Base-by-base conservation (phyloP, 768 basidiomycete species). In the Kwoniella bestiolae region DNA sequence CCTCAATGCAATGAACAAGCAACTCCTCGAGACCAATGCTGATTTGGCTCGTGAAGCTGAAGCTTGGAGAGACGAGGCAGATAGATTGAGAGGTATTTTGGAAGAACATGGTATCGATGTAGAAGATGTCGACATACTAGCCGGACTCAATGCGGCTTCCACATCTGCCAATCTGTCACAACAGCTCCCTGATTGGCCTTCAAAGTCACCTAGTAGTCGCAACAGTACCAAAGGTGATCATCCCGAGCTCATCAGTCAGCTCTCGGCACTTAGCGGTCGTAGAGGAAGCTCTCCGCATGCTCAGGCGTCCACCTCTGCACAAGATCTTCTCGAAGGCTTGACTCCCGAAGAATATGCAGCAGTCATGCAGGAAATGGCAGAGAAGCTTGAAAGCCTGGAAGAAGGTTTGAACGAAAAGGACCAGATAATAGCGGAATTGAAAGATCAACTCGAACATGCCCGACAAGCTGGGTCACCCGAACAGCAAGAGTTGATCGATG, bases 1-100 rank as follows among this genome's bases (percentile, higher is more conserved):
- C 51, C 70, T 80, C 16, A 76, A 78, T 46, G 74, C 75, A 12
- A 78, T 80, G 75, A 80, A 80, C 60, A 73, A 75, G 65, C 75
- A 77, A 35, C 59, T 80, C 3, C 63, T 76, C 3, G 73, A 77
- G 28, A 70, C 74, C 29, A 78, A 78, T 51, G 68, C 68, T 9
- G 72, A 74, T 25, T 67, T 80, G 4, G 75, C 75, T 5, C 63
- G 70, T 28, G 73, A 75, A 65, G 70, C 73, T 9, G 72, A 75
- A 63, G 69, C 64, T 7, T 77, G 77, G 71, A 57, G 72, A 31
- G 69, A 71, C 35, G 73, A 78, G 28, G 69, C 72, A 0, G 68
- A 74, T n/a, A 25, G 71, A 23, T 47, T 76, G 28, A 56, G 66
- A 25, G 55, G 49, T 2, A 55, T 74, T 18, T 49, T 79, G 16